Percentiles rank a stretch among this genome's conserved stretches.
These are phyloP conservation scores for Thalassiosira sp. DNA, from an alignment of 352 stramenopile species.

Conservation along the genomic window DNA sequence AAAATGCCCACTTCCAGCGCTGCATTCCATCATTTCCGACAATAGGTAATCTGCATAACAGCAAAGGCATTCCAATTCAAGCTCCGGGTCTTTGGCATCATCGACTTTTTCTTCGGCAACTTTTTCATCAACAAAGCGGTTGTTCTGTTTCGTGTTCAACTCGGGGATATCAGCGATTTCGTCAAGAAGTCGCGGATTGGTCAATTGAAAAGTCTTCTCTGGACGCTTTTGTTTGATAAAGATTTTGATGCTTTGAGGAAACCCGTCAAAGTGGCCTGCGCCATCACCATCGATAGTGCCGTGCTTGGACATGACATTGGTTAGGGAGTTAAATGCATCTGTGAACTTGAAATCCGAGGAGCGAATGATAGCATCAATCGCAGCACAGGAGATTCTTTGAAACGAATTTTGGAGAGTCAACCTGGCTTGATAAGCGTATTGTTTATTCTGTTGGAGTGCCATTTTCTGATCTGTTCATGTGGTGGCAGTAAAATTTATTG, in stretches of 20 bases:
- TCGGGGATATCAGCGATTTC: slow-evolving; percentile 11
- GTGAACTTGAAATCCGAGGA: slow-evolving; percentile 9
- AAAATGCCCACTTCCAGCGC: slow-evolving; percentile 6
- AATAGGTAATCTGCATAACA: slow-evolving; percentile 21
- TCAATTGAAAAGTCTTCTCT: slow-evolving; percentile 1
- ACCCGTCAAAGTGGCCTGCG: slow-evolving; percentile 9
- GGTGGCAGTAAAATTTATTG: no score
- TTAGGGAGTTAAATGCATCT: neutral
- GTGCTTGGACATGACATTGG: neutral
- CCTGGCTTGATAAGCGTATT: slow-evolving; percentile 7
- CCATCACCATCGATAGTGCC: slow-evolving; percentile 13
- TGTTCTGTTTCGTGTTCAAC: slow-evolving; percentile 1
- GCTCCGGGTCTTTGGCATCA: neutral
- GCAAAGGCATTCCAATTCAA: slow-evolving; percentile 18
- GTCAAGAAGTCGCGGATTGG: slow-evolving; percentile 1
- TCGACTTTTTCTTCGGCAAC: neutral
- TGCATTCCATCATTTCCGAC: slow-evolving; percentile 15
- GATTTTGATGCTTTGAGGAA: slow-evolving; percentile 3
- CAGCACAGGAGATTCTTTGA: slow-evolving; percentile 6
- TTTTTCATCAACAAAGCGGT: neutral
- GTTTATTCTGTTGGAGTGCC: neutral
- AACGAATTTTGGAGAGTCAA: slow-evolving; percentile 18
- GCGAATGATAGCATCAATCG: slow-evolving; percentile 4
- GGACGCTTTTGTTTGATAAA: slow-evolving; percentile 14
- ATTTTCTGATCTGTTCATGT: neutral